A percentile compares a stretch with the other conserved stretches of the same genome.
Conservation (phyloP, 768 basidiomycete genomes). For the Cubamyces sp. region DNA sequence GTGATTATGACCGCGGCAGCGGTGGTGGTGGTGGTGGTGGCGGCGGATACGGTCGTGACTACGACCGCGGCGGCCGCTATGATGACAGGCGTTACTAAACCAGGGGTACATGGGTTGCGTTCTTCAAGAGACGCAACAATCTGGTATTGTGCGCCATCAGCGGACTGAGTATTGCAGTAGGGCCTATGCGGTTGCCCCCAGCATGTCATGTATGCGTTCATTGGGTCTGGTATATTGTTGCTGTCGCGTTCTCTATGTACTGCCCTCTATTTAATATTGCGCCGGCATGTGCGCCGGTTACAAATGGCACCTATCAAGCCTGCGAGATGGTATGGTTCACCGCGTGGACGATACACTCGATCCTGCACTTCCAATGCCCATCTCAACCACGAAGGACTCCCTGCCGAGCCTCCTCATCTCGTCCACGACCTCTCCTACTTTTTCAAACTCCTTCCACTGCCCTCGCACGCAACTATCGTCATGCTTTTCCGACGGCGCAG, state of each 20-base stretch:
- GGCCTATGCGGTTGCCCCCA: not conserved
- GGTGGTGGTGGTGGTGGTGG: constrained; percentile 44
- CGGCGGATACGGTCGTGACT: constrained; percentile 34
- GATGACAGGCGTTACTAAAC: constrained; percentile 47
- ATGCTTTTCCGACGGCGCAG: constrained; percentile 31
- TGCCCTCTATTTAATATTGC: not conserved
- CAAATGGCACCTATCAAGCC: no score
- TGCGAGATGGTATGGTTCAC: no score
- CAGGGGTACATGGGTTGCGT: no score
- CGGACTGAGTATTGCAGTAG: not conserved
- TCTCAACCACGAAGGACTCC: constrained; percentile 58
- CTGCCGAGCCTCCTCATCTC: constrained; percentile 64
- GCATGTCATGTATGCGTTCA: constrained; percentile 7
- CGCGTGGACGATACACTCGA: not conserved
- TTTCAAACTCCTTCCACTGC: constrained; percentile 67
- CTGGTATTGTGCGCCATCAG: no score
- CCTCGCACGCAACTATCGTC: not conserved
- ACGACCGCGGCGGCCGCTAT: constrained; percentile 46
- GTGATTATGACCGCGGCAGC: constrained; percentile 45
- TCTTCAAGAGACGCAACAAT: no score
- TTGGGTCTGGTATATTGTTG: constrained; percentile 10
- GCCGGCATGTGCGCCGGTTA: no score
- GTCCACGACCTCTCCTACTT: constrained; percentile 69
- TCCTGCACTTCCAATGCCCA: constrained; percentile 61
- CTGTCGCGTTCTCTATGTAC: constrained; percentile 7